A percentile compares a stretch with the other conserved stretches of the same genome.
phyloP scores from a whole-genome alignment of 2,329 filamentous ascomycete species.

The Trichophyton simii region DNA sequence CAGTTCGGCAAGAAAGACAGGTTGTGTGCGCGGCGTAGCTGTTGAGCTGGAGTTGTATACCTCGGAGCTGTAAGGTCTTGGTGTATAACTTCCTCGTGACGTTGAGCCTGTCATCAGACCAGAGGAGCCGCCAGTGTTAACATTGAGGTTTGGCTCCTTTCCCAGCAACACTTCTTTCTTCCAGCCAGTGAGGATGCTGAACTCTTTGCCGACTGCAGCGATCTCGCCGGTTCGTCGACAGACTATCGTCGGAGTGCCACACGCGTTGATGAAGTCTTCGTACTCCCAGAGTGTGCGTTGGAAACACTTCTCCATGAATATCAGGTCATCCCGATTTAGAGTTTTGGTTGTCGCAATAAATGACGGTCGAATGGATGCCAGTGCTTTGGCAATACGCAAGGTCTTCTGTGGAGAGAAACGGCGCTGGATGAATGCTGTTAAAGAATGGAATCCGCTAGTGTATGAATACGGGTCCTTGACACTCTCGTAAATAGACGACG shows the following conservation, averaged over 20 bases:
- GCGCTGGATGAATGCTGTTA: constrained; percentile 66
- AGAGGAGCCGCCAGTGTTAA: constrained; percentile 53
- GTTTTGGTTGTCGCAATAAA: constrained; percentile 86
- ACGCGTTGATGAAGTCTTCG: constrained; percentile 80
- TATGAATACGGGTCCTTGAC: constrained; percentile 90
- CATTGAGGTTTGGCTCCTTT: constrained; percentile 74
- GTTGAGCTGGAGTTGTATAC: constrained; percentile 25
- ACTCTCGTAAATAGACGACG: constrained; percentile 73
- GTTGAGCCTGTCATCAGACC: constrained; percentile 27
- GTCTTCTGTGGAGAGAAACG: constrained; percentile 68
- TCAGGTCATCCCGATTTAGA: constrained; percentile 74
- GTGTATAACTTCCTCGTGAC: constrained; percentile 38
- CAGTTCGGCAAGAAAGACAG: constrained; percentile 82
- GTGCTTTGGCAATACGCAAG: constrained; percentile 69
- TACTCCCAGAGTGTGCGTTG: constrained; percentile 87
- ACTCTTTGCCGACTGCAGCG: constrained; percentile 92
- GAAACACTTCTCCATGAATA: constrained; percentile 97
- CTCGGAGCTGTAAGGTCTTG: constrained; percentile 23
- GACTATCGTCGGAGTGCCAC: constrained; percentile 81
- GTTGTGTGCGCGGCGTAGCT: constrained; percentile 45
- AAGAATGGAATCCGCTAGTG: constrained; percentile 75
- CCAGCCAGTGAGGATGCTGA: constrained; percentile 92
- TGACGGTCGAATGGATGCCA: constrained; percentile 80
- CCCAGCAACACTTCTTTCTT: constrained; percentile 78
- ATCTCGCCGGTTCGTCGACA: constrained; percentile 87